These are phyloP conservation scores for Clonostachys chloroleuca DNA, from an alignment of 2,329 filamentous ascomycete genomes.

Conservation along the genomic window DNA sequence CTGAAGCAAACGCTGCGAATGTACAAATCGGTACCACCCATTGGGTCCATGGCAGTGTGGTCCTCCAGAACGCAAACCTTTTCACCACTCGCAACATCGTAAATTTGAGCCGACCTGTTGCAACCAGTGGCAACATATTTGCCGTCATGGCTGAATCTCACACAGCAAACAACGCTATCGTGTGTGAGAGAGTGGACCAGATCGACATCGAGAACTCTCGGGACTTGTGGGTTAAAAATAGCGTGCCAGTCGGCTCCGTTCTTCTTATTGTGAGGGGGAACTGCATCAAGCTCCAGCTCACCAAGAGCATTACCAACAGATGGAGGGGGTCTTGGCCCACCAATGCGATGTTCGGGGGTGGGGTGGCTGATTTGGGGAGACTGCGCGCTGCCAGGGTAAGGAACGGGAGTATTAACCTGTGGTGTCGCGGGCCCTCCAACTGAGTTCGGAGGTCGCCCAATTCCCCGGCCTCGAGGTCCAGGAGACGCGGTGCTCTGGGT, in stretches of 20 bases:
- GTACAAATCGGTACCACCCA: conserved; percentile 87
- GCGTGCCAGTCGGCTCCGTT: conserved; percentile 91
- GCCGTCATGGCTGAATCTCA: conserved; percentile 92
- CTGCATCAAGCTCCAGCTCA: conserved; percentile 80
- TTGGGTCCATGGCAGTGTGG: conserved; percentile 64
- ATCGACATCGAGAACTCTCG: conserved; percentile 86
- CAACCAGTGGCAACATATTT: conserved; percentile 96
- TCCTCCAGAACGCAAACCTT: conserved; percentile 91
- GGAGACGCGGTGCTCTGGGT: conserved; percentile 84
- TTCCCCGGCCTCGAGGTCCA: conserved; percentile 64
- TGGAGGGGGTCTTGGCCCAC: conserved; percentile 41
- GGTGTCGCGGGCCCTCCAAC: conserved; percentile 72
- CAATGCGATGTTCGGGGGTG: conserved; percentile 63
- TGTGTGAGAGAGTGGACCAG: conserved; percentile 89
- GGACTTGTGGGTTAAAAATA: conserved; percentile 90
- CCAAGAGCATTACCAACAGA: conserved; percentile 63
- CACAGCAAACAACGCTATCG: conserved; percentile 96
- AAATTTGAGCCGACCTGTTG: conserved; percentile 99
- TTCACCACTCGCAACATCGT: conserved; percentile 82
- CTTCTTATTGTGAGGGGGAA: conserved; percentile 85
- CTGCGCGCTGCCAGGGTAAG: conserved; percentile 76
- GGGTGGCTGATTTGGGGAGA: conserved; percentile 88
- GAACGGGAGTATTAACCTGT: conserved; percentile 83
- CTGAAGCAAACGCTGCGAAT: conserved; percentile 99
- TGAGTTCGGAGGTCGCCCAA: conserved; percentile 58